A percentile compares a stretch with the other conserved stretches of the same genome.
These are phyloP conservation scores for Aspergillus tanneri DNA, from an alignment of 2,329 filamentous ascomycete genomes.

Conservation along the genomic window DNA sequence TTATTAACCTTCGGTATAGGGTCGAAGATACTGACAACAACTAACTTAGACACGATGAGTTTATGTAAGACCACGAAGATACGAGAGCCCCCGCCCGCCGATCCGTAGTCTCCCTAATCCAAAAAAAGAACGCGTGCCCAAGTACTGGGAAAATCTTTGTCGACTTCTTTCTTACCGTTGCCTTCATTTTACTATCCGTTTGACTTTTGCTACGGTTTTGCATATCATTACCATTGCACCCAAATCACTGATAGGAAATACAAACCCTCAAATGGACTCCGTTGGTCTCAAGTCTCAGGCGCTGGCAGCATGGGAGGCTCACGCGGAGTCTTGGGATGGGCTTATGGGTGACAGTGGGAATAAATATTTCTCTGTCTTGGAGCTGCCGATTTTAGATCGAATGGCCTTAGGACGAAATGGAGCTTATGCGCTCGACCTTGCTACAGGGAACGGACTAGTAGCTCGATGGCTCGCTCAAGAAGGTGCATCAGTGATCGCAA, in stretches of 20 bases:
- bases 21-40: no score
- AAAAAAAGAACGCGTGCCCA: no score
- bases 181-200: no score
- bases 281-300: background rate
- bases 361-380: slow-evolving; percentile 47
- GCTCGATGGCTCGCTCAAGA: slow-evolving; percentile 46
- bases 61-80: no score
- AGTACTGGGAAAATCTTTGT: no score
- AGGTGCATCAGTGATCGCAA: slow-evolving; percentile 44
- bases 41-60: no score
- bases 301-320: slow-evolving; percentile 39
- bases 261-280: background rate
- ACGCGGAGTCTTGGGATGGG: slow-evolving; percentile 47
- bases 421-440: slow-evolving; percentile 48
- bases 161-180: no score
- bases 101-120: background rate
- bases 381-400: slow-evolving; percentile 43
- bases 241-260: no score
- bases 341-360: slow-evolving; percentile 44
- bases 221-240: no score
- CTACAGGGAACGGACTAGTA: slow-evolving; percentile 52
- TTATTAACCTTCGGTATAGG: no score
- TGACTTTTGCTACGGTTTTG: no score
- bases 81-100: background rate
- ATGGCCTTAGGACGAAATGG: slow-evolving; percentile 31